Evolutionary conservation across 2,329 filamentous ascomycete genomes (phyloP), one percentile per base, ranked within the genome.

Genomic region (Aspergillus sp.): DNA sequence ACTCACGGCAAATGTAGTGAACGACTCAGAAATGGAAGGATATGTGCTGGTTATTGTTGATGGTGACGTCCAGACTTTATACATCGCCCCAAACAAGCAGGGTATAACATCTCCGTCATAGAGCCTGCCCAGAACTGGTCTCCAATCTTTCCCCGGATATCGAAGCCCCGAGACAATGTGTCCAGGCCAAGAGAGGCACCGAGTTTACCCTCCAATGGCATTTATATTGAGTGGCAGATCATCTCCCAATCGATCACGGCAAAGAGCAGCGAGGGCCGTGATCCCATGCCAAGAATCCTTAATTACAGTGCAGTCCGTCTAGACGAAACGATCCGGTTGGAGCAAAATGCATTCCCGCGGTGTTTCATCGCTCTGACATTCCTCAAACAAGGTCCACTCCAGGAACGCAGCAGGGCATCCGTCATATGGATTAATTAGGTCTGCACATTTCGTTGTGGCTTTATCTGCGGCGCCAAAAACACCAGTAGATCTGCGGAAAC

Each of bases 191-290:
- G 47, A n/a, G n/a, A 50, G 1, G 19, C 19, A 40, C 47, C 47
- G n/a, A 24, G 33, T 52, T 53, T 53, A 31, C 41, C 51, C 51
- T 39, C 51, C 27, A 53, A 53, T 53, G 14, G 31, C 41, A 31
- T 31, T 31, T 11, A n/a, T 15, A 19, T 11, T 15, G 17, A 3
- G 8, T 11, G 27, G 39, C 37, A 43, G 39, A 21, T 33, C 50
- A 19, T 14, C 41, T 37, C 51, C 51, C 40, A 17, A 53, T 53
- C 45, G 21, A 37, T 9, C 41, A 46, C 51, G 51, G 47, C 21
- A 31, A 17, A 11, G 9, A 31, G 37, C 37, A 23, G 37, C 11
- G 11, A 35, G 19, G 17, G 9, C 15, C 6, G 21, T 14, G 5
- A 41, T 6, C 8, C 2, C 5, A 27, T 9, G 23, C 24, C 23